Conservation (phyloP, 2,329 filamentous ascomycete genomes). For the Alternaria panax region DNA sequence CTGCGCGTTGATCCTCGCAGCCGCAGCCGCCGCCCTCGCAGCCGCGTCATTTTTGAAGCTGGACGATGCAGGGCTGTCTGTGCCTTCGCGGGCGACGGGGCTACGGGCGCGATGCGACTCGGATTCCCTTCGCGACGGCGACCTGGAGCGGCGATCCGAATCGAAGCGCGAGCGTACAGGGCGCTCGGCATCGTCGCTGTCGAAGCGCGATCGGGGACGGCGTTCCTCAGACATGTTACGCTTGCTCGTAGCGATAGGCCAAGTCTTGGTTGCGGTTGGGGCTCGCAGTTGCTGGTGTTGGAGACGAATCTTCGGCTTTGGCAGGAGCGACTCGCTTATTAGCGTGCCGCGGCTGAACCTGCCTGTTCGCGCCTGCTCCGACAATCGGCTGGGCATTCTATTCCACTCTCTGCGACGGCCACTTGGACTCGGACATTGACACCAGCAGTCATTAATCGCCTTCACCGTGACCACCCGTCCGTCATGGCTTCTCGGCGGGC, state of each 20-base stretch:
- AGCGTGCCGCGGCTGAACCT: constrained; percentile 17
- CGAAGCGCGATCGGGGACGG: constrained; percentile 90
- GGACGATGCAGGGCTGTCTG: constrained; percentile 55
- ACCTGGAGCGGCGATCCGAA: constrained; percentile 67
- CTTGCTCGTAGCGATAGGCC: constrained; percentile 3
- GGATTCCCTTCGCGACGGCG: constrained; percentile 69
- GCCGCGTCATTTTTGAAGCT: constrained; percentile 66
- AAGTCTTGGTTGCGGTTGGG: constrained; percentile 3
- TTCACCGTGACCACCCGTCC: constrained; percentile 19
- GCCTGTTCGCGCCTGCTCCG: constrained; percentile 7
- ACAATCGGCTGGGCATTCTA: constrained; percentile 17
- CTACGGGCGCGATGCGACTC: constrained; percentile 82
- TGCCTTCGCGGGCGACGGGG: constrained; percentile 66
- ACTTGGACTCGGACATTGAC: background rate
- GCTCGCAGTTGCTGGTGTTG: constrained; percentile 6
- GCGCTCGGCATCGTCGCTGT: constrained; percentile 80
- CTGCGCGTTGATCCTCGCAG: constrained; percentile 58
- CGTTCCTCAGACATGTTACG: constrained; percentile 77
- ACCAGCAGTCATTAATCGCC: constrained; percentile 19
- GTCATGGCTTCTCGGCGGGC: constrained; percentile 55
- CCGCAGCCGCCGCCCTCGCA: constrained; percentile 83
- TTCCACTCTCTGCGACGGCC: constrained; percentile 18
- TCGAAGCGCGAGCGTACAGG: constrained; percentile 79
- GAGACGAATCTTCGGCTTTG: constrained; percentile 5
- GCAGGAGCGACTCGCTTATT: constrained; percentile 12